Evolutionary conservation across 2,329 filamentous ascomycete genomes (phyloP), one percentile per base, ranked within the genome.

Genomic region (Aureobasidium sp.): DNA sequence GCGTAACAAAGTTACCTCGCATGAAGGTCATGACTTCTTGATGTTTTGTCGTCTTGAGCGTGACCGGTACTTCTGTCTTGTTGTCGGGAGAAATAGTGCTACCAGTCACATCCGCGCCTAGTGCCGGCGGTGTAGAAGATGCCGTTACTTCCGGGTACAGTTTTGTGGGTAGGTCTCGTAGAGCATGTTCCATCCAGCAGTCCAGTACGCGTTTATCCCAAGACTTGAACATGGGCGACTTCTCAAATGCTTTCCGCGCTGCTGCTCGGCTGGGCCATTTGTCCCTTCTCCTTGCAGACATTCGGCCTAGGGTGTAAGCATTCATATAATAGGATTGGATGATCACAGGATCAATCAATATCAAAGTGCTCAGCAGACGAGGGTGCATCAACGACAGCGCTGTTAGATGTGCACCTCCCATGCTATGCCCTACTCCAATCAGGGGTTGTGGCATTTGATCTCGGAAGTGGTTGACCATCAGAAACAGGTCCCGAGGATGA

Each of bases 301-400:
- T 78, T 61, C 80, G 76, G 6, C 4, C 84, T 84, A 0, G 79
- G 78, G n/a, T 71, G 70, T 34, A 72, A 70, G 17, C 69, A 68
- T 32, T 67, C 67, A 52, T 56, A 66, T 71, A 75, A 73, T 77
- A 74, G 63, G 75, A 69, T 7, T 73, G 70, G 56, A 84, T 81
- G 67, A 96, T 87, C 65, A 94, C 89, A 0, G 92, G 91, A 71
- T 97, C 92, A n/a, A 97, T 77, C 36, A 96, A 82, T 48, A 96
- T 79, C 7, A 96, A 75, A 8, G 84, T 83, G 65, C 86, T 83
- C 66, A 97, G 81, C 24, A 97, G 84, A 8, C 92, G 87, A 1
- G 93, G 92, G 74, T 96, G 88, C 67, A 91, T 82, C 12, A 93
- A 78, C 5, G 89, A 79, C 17, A 93, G 79, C 67, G 90, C 86